A percentile compares a stretch with the other conserved stretches of the same genome.
These are phyloP conservation scores for Pisolithus orientalis DNA, from an alignment of 768 basidiomycete species.

Conservation along the genomic window DNA sequence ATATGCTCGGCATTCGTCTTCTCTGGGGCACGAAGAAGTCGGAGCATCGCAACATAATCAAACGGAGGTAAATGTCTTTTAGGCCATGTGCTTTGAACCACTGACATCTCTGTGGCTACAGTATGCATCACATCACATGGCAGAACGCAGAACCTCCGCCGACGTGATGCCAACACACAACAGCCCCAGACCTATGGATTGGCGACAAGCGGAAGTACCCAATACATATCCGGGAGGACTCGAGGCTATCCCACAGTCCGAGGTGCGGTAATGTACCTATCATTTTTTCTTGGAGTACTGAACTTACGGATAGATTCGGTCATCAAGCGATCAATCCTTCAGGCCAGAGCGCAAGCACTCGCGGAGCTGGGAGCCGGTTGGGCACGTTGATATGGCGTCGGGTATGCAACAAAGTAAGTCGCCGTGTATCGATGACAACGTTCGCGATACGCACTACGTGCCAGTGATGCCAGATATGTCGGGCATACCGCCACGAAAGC, in stretches of 20 bases:
- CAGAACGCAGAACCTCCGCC: conserved; percentile 25
- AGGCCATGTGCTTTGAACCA: conserved; percentile 8
- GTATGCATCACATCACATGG: conserved; percentile 29
- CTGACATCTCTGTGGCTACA: conserved; percentile 18
- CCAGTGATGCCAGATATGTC: conserved; percentile 42
- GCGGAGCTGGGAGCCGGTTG: conserved; percentile 55
- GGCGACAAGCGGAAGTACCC: conserved; percentile 29
- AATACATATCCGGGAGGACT: conserved; percentile 23
- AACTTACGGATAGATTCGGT: conserved; percentile 31
- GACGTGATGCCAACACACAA: conserved; percentile 29
- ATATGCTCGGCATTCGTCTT: conserved; percentile 27
- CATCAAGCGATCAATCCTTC: conserved; percentile 32
- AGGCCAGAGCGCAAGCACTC: conserved; percentile 50
- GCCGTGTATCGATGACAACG: conserved; percentile 7
- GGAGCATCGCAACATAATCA: conserved; percentile 26
- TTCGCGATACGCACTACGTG: conserved; percentile 5
- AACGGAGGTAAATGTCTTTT: conserved; percentile 25
- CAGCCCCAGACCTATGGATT: conserved; percentile 27
- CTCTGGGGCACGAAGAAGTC: conserved; percentile 25
- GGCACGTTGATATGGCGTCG: conserved; percentile 24
- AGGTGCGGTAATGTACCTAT: conserved; percentile 19
- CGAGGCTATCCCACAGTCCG: conserved; percentile 28
- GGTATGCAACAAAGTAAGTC: conserved; percentile 15
- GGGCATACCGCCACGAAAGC: conserved; percentile 51
- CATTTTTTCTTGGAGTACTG: conserved; percentile 14